Evolutionary conservation across 768 basidiomycete species (phyloP), one percentile per base, ranked within the genome.

Genomic region (Russula sp.): DNA sequence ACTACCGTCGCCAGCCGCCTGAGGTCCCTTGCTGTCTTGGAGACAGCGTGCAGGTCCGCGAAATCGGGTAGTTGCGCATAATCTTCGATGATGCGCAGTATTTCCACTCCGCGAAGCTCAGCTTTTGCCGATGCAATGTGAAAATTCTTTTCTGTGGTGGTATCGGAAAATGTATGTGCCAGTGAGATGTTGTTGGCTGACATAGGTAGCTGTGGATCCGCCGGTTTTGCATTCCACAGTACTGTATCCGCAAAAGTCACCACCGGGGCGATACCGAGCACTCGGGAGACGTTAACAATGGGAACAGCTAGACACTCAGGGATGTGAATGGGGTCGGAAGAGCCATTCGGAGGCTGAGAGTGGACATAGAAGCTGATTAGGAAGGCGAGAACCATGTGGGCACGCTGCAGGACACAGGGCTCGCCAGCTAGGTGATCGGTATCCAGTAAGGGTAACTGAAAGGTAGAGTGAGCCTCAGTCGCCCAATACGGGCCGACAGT

Each of bases 241-340:
- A 99, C 95, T 18, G 91, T 93, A 71, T 97, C 96, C 32, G 95
- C 90, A 70, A 93, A 99, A 0, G 95, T 99, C 66, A 98, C 78
- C 64, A 99, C 83, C 5, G 96, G 96, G 7, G 95, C 93, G n/a
- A 95, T 86, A 55, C 84, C 85, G 45, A 99, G 80, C 55, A 80
- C 73, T 10, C 79, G 79, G 14, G 93, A 96, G 50, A 96, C 84
- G 18, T 79, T 69, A 34, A 90, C 81, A 34, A 97, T 78, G 0
- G 96, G 95, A 25, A 90, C 73, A 1, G 91, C 81, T 43, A 99
- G 77, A 10, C 87, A 80, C 61, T 82, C 78, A 2, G 96, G 96
- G 38, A 99, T 82, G 54, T 79, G 69, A 43, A 84, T 73, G 1
- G 83, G 72, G 6, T 66, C 58, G 53, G 73, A 71, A 50, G 70